Base-by-base conservation (phyloP, 2,329 filamentous ascomycete genomes). In the Helotiales sp. region DNA sequence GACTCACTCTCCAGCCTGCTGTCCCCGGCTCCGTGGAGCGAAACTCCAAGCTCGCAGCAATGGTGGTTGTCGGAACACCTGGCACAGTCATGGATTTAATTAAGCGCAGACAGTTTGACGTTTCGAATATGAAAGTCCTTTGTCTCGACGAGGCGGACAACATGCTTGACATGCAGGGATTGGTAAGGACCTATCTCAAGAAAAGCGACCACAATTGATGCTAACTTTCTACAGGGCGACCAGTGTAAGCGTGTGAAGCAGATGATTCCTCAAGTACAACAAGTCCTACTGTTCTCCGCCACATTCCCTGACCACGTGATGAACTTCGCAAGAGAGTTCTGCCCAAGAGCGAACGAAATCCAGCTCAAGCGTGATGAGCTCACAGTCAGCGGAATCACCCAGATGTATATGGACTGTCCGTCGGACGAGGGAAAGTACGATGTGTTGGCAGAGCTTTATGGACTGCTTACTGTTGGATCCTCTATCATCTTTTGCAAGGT, bases 401-500 rank as follows among this genome's bases (percentile, higher is more conserved):
- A 99, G 71, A 91, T 99, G 77, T 99, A 96, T 72, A 91, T 99
- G 72, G 95, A 99, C 74, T 98, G 93, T 69, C 84, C 89, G 22
- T 81, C 82, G 31, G 90, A 96, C 64, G 78, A 86, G 33, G 86
- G 90, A 69, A 98, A 98, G 73, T 99, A 96, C 71, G 84, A 89
- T 33, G 87, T 90, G 57, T 84, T 99, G 7, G 89, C 96, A 73
- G 91, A 93, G 71, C 89, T 99, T 59, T 99, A 99, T 72, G 93
- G 93, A 57, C 80, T 98, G 44, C 93, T 99, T 84, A 97, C 93
- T 15, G 92, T 98, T 68, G 93, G 93, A 5, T 96, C 93, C 7
- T 98, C 95, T 0, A 96, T 99, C 70, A 98, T 99, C 68, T 99
- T 99, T 70, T 93, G 98, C 73, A 91, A 88, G 81, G 91, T 93